phyloP scores from a whole-genome alignment of 2,329 filamentous ascomycete genomes.

The Rhinocladiella similis region DNA sequence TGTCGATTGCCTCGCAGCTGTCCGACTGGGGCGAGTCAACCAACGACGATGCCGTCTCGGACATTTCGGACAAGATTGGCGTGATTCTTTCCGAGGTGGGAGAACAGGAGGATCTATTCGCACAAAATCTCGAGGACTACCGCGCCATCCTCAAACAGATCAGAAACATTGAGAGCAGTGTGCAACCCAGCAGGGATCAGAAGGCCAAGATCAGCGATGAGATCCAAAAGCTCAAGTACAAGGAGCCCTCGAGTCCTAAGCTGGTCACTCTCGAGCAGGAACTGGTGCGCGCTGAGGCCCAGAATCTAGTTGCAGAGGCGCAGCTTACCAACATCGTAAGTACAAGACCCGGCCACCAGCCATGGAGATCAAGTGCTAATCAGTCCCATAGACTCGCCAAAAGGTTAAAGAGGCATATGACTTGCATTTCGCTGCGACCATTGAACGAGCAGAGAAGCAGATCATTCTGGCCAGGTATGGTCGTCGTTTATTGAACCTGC shows the following conservation, averaged over 20 bases:
- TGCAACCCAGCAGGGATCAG: constrained; percentile 86
- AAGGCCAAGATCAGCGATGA: constrained; percentile 89
- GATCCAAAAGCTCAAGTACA: constrained; percentile 86
- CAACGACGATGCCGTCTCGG: constrained; percentile 79
- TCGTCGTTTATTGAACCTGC: constrained; percentile 75
- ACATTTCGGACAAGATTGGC: constrained; percentile 93
- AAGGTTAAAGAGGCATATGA: constrained; percentile 96
- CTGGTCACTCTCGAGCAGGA: constrained; percentile 90
- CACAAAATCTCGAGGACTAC: constrained; percentile 83
- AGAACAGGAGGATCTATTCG: constrained; percentile 87
- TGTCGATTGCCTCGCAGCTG: constrained; percentile 82
- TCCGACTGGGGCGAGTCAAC: constrained; percentile 97
- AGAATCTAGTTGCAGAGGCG: constrained; percentile 93
- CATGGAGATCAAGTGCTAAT: constrained; percentile 2
- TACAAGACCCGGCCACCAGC: constrained; percentile 24
- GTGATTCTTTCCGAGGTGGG: constrained; percentile 90
- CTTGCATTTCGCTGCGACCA: constrained; percentile 81
- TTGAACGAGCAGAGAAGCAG: constrained; percentile 96
- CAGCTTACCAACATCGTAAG: constrained; percentile 91
- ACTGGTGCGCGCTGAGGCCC: constrained; percentile 90
- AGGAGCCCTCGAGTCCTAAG: constrained; percentile 81
- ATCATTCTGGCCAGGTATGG: constrained; percentile 91
- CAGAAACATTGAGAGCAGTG: constrained; percentile 90
- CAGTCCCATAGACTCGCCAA: constrained; percentile 70
- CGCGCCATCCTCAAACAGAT: constrained; percentile 83